Evolutionary conservation across 2,329 filamentous ascomycete species (phyloP).

Genomic region (Ophidiomyces ophidiicola): DNA sequence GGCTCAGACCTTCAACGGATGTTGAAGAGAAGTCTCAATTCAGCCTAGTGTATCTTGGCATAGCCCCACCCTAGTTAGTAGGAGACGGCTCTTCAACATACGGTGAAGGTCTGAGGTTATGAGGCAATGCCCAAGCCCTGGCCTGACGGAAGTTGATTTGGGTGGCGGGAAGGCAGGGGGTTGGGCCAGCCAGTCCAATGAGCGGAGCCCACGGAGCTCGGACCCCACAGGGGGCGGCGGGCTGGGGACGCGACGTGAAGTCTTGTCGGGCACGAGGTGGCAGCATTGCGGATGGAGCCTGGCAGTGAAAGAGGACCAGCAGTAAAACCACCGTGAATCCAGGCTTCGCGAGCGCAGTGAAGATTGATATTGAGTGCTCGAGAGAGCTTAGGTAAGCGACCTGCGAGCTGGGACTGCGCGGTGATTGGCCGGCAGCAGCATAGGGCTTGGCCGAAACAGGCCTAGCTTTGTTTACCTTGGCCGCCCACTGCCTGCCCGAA

Average conservation of each 20-base stretch:
- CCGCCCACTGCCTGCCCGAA: not conserved
- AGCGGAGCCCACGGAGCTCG: conserved; percentile 10
- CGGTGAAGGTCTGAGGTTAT: no score
- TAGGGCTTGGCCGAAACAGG: conserved; percentile 6
- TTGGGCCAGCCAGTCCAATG: conserved; percentile 6
- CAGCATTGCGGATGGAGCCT: not conserved
- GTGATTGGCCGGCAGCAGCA: conserved; percentile 2
- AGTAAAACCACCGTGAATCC: not conserved
- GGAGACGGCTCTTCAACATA: no score
- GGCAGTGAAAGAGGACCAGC: not conserved
- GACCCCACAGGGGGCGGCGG: not conserved
- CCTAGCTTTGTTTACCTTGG: conserved; percentile 13
- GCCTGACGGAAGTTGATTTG: no score
- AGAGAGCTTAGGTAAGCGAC: not conserved
- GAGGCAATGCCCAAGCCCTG: no score
- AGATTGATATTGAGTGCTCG: not conserved
- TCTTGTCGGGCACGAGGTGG: not conserved
- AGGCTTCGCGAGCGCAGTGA: not conserved
- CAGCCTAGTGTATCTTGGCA: no score
- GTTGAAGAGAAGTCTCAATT: no score
- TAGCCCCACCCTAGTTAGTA: no score
- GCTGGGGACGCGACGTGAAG: not conserved
- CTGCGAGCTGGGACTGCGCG: not conserved
- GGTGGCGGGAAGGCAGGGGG: not conserved
- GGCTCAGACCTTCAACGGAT: no score